phyloP scores from a whole-genome alignment of 2,329 filamentous ascomycete genomes.

The Didymella arachidicola region DNA sequence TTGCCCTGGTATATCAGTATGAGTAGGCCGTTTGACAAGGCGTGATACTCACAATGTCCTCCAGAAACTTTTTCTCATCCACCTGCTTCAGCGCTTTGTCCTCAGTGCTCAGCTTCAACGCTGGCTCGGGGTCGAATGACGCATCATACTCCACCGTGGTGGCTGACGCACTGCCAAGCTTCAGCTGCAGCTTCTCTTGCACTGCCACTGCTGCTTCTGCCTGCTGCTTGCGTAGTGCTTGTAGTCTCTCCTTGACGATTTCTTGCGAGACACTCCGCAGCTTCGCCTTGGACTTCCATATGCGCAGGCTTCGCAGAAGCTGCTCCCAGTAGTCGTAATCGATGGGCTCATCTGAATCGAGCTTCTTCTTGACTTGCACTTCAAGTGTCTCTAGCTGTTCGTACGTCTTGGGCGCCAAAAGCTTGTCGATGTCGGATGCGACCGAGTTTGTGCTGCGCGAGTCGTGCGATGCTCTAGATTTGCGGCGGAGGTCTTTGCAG shows the following conservation, averaged over 20 bases:
- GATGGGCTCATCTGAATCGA: constrained; percentile 87
- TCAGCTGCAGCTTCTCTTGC: constrained; percentile 60
- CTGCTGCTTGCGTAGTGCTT: constrained; percentile 71
- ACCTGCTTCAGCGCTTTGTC: constrained; percentile 68
- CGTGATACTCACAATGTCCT: constrained; percentile 58
- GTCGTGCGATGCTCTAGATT: constrained; percentile 68
- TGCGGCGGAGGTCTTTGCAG: constrained; percentile 76
- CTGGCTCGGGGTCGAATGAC: constrained; percentile 69
- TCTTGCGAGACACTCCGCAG: constrained; percentile 79
- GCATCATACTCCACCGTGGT: constrained; percentile 45
- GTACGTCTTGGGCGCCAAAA: constrained; percentile 83
- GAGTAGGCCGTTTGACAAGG: not conserved
- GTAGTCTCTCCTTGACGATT: constrained; percentile 74
- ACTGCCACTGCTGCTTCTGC: constrained; percentile 69
- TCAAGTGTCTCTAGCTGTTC: constrained; percentile 88
- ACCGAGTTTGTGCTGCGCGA: constrained; percentile 83
- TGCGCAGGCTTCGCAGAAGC: constrained; percentile 79
- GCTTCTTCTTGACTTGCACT: constrained; percentile 83
- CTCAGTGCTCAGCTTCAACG: constrained; percentile 68
- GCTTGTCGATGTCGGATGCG: constrained; percentile 83
- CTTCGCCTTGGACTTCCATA: constrained; percentile 92
- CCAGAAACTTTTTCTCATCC: constrained; percentile 66
- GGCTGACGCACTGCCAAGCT: constrained; percentile 41
- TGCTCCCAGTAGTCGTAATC: constrained; percentile 99
- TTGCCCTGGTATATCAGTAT: constrained; percentile 49